phyloP scores from a whole-genome alignment of 495 filamentous ascomycete genomes.

The Aspergillus homomorphus region DNA sequence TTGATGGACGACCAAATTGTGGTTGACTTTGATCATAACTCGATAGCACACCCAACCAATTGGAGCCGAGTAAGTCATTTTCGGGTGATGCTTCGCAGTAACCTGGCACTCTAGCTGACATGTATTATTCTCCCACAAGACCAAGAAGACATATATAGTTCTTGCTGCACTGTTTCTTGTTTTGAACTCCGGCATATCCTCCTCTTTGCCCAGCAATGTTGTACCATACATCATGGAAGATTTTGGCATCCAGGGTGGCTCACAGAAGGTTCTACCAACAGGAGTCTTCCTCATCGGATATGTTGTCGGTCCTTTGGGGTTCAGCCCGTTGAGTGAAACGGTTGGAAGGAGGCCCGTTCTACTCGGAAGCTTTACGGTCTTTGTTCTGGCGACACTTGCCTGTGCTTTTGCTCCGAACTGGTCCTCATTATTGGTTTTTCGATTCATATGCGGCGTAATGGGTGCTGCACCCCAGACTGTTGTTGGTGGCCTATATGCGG shows the following conservation, averaged over 20 bases:
- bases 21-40: slow-evolving; percentile 33
- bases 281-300: slow-evolving; percentile 74
- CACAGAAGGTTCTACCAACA: slow-evolving; percentile 63
- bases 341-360: slow-evolving; percentile 65
- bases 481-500: slow-evolving; percentile 70
- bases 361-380: slow-evolving; percentile 57
- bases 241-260: slow-evolving; percentile 33
- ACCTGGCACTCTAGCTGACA: not conserved
- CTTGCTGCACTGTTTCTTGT: slow-evolving; percentile 57
- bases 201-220: slow-evolving; percentile 64
- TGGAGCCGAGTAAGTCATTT: slow-evolving; percentile 30
- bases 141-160: slow-evolving; percentile 57
- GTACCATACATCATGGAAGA: slow-evolving; percentile 49
- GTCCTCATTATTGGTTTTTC: slow-evolving; percentile 63
- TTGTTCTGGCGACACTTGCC: slow-evolving; percentile 64
- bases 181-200: slow-evolving; percentile 70
- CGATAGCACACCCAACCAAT: slow-evolving; percentile 28
- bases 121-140: slow-evolving; percentile 8
- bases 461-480: slow-evolving; percentile 68
- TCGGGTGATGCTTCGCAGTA: not conserved
- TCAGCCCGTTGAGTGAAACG: slow-evolving; percentile 68
- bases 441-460: slow-evolving; percentile 60
- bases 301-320: slow-evolving; percentile 60
- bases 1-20: slow-evolving; percentile 12
- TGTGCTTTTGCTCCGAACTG: slow-evolving; percentile 69